Percentiles rank a stretch among this genome's conserved stretches.
Evolutionary conservation across 73 alveolate genomes (phyloP).

Genomic region (Blepharisma japonicum): DNA sequence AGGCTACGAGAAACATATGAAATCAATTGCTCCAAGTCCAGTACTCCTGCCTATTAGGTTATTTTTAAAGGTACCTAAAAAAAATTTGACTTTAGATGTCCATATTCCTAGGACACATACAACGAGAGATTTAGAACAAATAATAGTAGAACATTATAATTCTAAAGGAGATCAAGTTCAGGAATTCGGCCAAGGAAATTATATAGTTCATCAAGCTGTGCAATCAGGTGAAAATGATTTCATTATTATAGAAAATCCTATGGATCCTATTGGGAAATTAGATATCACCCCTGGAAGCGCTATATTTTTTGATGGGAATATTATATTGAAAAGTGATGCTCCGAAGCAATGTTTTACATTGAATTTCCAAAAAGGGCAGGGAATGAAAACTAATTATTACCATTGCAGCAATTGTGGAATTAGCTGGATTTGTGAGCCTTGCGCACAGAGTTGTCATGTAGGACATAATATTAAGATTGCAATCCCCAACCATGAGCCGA

Average conservation of each 20-base stretch:
- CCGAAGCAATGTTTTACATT: slow-evolving; percentile 28
- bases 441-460: slow-evolving; percentile 19
- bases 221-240: background rate
- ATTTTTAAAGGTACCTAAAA: slow-evolving; percentile 21
- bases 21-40: slow-evolving; percentile 24
- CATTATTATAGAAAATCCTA: background rate
- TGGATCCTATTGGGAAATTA: slow-evolving; percentile 5
- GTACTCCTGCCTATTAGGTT: slow-evolving; percentile 17
- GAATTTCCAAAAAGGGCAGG: slow-evolving; percentile 10
- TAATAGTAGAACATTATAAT: background rate
- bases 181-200: background rate
- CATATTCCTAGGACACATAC: slow-evolving; percentile 23
- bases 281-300: background rate
- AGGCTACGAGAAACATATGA: slow-evolving; percentile 30
- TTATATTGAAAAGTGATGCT: slow-evolving; percentile 13
- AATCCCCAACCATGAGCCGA: slow-evolving; percentile 16
- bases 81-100: background rate
- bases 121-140: slow-evolving; percentile 8
- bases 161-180: slow-evolving; percentile 12
- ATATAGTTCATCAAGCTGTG: background rate
- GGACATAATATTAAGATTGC: slow-evolving; percentile 13
- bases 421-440: slow-evolving; percentile 32
- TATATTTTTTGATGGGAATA: slow-evolving; percentile 11
- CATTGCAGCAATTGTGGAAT: slow-evolving; percentile 4
- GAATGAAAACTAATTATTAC: slow-evolving; percentile 21